phyloP scores from a whole-genome alignment of 805 yeast species.

The Zygoascus bituminiphila region DNA sequence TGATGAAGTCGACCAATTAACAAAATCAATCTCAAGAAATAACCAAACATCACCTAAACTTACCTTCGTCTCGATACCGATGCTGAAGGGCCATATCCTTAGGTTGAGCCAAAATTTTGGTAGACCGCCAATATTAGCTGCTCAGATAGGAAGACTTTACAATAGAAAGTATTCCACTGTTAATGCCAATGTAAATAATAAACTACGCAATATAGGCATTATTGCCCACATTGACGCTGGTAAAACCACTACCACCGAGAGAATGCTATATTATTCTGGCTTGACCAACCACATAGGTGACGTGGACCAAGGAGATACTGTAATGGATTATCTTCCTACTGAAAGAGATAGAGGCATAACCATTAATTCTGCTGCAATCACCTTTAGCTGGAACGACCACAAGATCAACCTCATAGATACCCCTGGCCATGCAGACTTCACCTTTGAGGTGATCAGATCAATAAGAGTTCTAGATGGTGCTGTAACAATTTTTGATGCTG shows the following conservation, averaged over 20 bases:
- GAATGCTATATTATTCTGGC: constrained; percentile 89
- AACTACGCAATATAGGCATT: constrained; percentile 74
- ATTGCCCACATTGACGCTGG: constrained; percentile 99
- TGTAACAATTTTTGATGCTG: constrained; percentile 86
- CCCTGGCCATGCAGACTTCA: constrained; percentile 97
- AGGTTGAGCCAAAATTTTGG: neutral
- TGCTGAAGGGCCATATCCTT: neutral
- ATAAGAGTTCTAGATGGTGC: constrained; percentile 91
- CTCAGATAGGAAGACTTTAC: too few species aligned
- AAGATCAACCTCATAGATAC: constrained; percentile 88
- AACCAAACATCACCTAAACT: neutral
- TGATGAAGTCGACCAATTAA: too few species aligned
- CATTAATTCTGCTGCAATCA: constrained; percentile 91
- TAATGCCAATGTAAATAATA: neutral
- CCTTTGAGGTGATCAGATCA: constrained; percentile 87
- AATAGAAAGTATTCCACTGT: neutral
- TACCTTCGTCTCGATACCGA: neutral
- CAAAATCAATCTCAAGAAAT: neutral
- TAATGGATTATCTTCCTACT: constrained; percentile 83
- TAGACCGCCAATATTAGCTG: too few species aligned
- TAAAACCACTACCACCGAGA: constrained; percentile 93
- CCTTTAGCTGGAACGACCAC: constrained; percentile 74
- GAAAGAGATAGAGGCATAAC: constrained; percentile 93
- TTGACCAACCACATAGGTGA: constrained; percentile 71
- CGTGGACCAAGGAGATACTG: constrained; percentile 95